phyloP scores from a whole-genome alignment of 1,139 yeast genomes.

The Saccharomyces uvarum region DNA sequence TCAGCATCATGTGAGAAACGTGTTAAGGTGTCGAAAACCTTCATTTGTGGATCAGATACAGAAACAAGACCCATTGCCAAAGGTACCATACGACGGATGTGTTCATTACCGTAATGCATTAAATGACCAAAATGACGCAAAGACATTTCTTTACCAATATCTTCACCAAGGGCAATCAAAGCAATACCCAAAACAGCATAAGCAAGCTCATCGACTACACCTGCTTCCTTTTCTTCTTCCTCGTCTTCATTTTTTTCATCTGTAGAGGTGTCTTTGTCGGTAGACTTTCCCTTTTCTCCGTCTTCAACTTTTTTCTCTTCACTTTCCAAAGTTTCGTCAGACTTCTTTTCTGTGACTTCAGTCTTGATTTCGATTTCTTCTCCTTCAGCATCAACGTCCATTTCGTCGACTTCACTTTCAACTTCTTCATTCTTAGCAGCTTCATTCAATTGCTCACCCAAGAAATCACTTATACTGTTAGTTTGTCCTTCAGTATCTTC shows the following conservation, averaged over 20 bases:
- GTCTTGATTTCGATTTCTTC: constrained; percentile 17
- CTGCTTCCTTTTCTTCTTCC: constrained; percentile 41
- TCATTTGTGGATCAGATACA: constrained; percentile 92
- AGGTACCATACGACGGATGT: constrained; percentile 91
- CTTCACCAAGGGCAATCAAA: constrained; percentile 94
- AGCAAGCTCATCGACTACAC: constrained; percentile 49
- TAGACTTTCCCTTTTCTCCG: constrained; percentile 18
- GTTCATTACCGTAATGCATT: constrained; percentile 94
- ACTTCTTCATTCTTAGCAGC: constrained; percentile 18
- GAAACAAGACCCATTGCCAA: constrained; percentile 94
- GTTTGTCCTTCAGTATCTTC: constrained; percentile 39
- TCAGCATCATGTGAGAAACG: constrained; percentile 95
- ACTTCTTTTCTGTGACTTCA: constrained; percentile 19
- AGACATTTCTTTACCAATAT: constrained; percentile 95
- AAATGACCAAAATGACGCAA: constrained; percentile 93
- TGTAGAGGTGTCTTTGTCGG: constrained; percentile 21
- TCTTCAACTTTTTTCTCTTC: constrained; percentile 20
- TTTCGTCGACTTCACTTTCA: constrained; percentile 24
- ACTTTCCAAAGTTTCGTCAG: constrained; percentile 17
- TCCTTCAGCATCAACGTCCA: constrained; percentile 18
- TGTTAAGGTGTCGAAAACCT: constrained; percentile 91
- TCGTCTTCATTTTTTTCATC: constrained; percentile 26
- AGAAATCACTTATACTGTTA: constrained; percentile 20
- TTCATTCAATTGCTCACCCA: constrained; percentile 22
- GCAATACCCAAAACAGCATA: constrained; percentile 94